Conservation (phyloP, 371 early-diverging fungal genomes). For the Lichtheimia ornata region DNA sequence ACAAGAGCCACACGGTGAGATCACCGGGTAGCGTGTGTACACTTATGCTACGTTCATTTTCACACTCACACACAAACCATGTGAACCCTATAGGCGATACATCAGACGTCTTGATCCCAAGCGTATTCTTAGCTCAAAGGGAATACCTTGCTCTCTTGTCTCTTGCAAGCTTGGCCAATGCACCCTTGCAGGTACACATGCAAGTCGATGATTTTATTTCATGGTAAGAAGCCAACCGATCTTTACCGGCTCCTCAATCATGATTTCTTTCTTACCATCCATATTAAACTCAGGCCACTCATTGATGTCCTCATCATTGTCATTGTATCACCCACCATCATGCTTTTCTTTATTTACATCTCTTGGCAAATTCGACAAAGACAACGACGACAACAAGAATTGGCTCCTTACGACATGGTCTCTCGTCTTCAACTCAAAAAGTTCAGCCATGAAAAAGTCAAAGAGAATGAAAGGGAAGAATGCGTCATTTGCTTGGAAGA, state of each 20-base stretch:
- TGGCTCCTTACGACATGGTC: conserved; percentile 71
- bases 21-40: no score
- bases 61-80: conserved; percentile 8
- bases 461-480: conserved; percentile 66
- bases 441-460: conserved; percentile 57
- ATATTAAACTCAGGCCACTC: conserved; percentile 50
- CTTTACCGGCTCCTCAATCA: not conserved
- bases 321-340: conserved; percentile 67
- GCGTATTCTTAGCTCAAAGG: conserved; percentile 70
- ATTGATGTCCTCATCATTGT: conserved; percentile 72
- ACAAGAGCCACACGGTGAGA: not conserved
- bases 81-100: conserved; percentile 59
- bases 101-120: conserved; percentile 73
- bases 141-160: conserved; percentile 59
- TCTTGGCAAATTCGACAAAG: conserved; percentile 67
- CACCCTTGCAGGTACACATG: conserved; percentile 40
- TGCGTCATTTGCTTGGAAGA: conserved; percentile 96
- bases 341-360: conserved; percentile 69
- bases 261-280: not conserved
- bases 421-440: conserved; percentile 59
- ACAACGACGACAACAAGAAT: conserved; percentile 54
- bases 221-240: conserved; percentile 24
- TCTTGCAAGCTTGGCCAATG: conserved; percentile 38
- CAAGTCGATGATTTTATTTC: conserved; percentile 31
- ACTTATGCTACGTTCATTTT: conserved; percentile 2